A percentile compares a stretch with the other conserved stretches of the same genome.
Conservation (phyloP, 805 yeast genomes). For the Nakazawaea molendinolei region DNA sequence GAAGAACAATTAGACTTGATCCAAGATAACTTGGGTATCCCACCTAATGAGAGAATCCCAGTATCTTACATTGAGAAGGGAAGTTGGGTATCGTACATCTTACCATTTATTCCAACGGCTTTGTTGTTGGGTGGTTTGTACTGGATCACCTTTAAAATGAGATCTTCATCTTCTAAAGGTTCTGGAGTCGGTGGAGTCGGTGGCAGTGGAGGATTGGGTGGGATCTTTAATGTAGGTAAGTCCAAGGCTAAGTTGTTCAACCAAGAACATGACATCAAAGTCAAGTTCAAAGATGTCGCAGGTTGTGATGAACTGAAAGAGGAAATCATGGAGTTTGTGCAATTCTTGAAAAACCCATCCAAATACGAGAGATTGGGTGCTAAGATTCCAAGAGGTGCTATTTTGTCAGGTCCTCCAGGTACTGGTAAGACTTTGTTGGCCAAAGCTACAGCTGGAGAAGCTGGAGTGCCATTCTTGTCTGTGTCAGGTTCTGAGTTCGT, state of each 20-base stretch:
- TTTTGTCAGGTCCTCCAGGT: conserved; percentile 97
- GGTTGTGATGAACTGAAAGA: conserved; percentile 96
- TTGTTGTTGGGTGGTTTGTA: conserved; percentile 83
- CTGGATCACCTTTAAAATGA: conserved; percentile 57
- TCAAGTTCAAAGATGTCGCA: conserved; percentile 90
- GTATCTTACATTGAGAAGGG: conserved; percentile 74
- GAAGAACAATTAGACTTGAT: conserved; percentile 74
- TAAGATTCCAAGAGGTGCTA: conserved; percentile 96
- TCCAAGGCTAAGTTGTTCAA: conserved; percentile 88
- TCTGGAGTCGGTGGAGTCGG: conserved; percentile 25
- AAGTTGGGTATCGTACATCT: conserved; percentile 50
- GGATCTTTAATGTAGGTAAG: conserved; percentile 78
- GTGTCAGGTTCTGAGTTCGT: conserved; percentile 98
- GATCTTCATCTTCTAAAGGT: conserved; percentile 39
- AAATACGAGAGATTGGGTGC: conserved; percentile 94
- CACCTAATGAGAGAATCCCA: conserved; percentile 65
- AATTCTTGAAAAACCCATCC: conserved; percentile 82
- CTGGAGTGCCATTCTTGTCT: conserved; percentile 93
- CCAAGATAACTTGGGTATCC: conserved; percentile 61
- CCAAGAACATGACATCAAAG: conserved; percentile 84
- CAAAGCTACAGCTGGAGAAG: conserved; percentile 99
- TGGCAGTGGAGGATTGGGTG: conserved; percentile 65
- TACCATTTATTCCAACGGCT: conserved; percentile 83
- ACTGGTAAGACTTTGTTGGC: conserved; percentile 97
- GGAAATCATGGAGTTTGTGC: conserved; percentile 97